Conservation (phyloP, 2,329 filamentous ascomycete species). For the Teratosphaeria pseudoeucalypti region DNA sequence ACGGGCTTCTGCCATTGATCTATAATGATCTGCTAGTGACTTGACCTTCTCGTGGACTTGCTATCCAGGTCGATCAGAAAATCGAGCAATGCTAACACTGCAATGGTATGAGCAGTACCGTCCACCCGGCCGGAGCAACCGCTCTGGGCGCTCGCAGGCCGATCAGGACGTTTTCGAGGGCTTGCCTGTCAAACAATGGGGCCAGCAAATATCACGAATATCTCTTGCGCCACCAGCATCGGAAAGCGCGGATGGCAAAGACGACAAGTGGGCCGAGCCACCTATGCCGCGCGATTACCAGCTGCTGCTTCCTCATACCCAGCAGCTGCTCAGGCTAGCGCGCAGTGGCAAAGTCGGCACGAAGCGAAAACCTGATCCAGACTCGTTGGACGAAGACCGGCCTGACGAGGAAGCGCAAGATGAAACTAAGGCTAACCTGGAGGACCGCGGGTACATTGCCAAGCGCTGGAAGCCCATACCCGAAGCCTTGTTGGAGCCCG, state of each 20-base stretch:
- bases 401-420: slow-evolving; percentile 31
- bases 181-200: slow-evolving; percentile 84
- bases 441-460: slow-evolving; percentile 41
- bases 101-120: slow-evolving; percentile 37
- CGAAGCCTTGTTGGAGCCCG: slow-evolving; percentile 46
- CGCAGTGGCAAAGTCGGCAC: slow-evolving; percentile 50
- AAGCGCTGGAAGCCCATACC: slow-evolving; percentile 50
- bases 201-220: slow-evolving; percentile 37
- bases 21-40: neutral
- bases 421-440: slow-evolving; percentile 31
- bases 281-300: slow-evolving; percentile 82
- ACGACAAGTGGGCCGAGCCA: slow-evolving; percentile 67
- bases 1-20: neutral
- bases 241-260: slow-evolving; percentile 18
- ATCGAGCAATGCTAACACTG: slow-evolving; percentile 8
- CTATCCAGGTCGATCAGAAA: neutral
- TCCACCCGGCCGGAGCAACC: slow-evolving; percentile 45
- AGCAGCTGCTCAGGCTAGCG: slow-evolving; percentile 71
- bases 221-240: slow-evolving; percentile 22
- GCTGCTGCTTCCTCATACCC: slow-evolving; percentile 66
- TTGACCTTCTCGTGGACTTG: neutral
- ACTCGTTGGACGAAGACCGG: slow-evolving; percentile 46
- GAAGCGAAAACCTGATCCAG: slow-evolving; percentile 51
- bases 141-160: slow-evolving; percentile 41
- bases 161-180: slow-evolving; percentile 58